phyloP scores from a whole-genome alignment of 257 asterid species.

The Ballota nigra region DNA sequence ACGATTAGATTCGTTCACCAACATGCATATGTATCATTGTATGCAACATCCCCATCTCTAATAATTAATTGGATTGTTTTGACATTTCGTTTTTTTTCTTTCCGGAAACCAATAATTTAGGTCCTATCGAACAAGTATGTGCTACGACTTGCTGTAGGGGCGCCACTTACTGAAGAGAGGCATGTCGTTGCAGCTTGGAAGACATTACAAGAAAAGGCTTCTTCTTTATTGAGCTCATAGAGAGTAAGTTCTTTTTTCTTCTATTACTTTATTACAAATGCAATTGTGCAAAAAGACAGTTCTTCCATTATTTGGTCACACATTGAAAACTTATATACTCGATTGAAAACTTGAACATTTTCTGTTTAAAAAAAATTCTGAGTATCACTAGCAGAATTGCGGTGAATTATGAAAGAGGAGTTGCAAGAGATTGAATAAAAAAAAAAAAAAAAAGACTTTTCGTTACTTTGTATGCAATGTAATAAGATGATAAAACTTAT shows the following conservation, averaged over 20 bases:
- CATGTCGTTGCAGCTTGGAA: conserved; percentile 76
- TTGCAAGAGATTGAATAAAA: too few relatives aligned
- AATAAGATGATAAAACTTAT: too few relatives aligned
- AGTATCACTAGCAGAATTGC: too few relatives aligned
- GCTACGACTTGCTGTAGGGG: conserved; percentile 74
- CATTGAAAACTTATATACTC: too few relatives aligned
- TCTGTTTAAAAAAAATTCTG: too few relatives aligned
- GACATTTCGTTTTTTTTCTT: not conserved
- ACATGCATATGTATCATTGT: too few relatives aligned
- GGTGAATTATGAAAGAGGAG: too few relatives aligned
- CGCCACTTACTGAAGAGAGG: conserved; percentile 80
- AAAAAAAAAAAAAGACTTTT: too few relatives aligned
- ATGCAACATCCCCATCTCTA: not conserved
- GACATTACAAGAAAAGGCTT: conserved; percentile 66
- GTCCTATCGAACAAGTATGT: conserved; percentile 57
- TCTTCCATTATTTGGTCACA: too few relatives aligned
- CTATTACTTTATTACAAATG: not conserved
- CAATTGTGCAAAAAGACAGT: not conserved
- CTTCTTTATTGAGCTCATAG: conserved; percentile 30
- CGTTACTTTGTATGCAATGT: too few relatives aligned
- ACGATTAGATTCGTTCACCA: too few relatives aligned
- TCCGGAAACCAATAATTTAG: conserved; percentile 26
- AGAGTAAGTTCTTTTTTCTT: conserved; percentile 5
- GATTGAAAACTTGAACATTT: too few relatives aligned
- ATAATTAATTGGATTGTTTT: not conserved